Evolutionary conservation across 768 basidiomycete species (phyloP), one percentile per base, ranked within the genome.

Genomic region (Lactifluus echinatus): DNA sequence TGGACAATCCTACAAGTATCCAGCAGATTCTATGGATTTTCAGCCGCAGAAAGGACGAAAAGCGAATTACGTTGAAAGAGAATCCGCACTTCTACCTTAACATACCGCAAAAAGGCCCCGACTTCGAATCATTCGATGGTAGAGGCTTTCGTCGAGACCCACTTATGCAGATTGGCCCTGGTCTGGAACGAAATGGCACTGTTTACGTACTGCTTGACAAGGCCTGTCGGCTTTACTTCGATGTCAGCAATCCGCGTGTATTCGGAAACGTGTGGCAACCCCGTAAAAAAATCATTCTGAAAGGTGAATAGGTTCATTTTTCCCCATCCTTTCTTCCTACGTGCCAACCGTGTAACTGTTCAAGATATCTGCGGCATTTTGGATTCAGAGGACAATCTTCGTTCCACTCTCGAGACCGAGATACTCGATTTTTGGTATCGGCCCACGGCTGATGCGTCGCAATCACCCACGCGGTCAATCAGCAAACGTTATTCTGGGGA

Each of bases 251-350:
- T 33, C 23, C 21, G 15, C 52, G 43, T 11, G 11, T n/a, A 23
- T 53, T 36, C 31, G 49, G 55, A 7, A 56, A 56, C 19, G 1
- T 56, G 28, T 56, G 55, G 55, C 43, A 44, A 29, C 55, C 55
- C 8, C 11, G 34, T 10, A 7, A 26, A 31, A 44, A 23, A n/a
- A 29, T 56, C 33, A 56, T 56, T 23, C 42, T 56, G 39, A 56
- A 56, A 43, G 52, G 52, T 53, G 42, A 40, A 17, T 43, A 10
- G 7, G n/a, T 6, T 44, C 33, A 8, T n/a, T 11, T 21, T 31
- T 46, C n/a, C 7, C 21, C 21, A 1, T 2, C 14, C 4, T 36
- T 15, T 44, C 28, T 12, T 44, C 28, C 7, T n/a, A 31, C 17
- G 28, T 12, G 10, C 21, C 15, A 33, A 31, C n/a, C 51, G 1